A percentile compares a stretch with the other conserved stretches of the same genome.
phyloP scores from a whole-genome alignment of 805 yeast species.

The Saccharomycodes ludwigii region DNA sequence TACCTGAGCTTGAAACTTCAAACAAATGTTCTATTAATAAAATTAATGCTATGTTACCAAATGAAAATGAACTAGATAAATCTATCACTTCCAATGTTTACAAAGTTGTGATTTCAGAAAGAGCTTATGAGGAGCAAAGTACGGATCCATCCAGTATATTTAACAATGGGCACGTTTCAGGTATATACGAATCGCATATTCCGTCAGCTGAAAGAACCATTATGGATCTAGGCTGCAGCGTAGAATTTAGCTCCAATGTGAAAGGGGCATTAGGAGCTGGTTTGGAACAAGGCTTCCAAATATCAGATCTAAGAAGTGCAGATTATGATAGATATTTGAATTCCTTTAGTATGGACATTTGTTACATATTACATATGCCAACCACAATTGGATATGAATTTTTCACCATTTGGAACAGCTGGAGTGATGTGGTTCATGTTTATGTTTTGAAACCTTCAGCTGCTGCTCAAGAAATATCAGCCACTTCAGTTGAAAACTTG shows the following conservation, averaged over 20 bases:
- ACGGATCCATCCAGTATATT: conserved; percentile 49
- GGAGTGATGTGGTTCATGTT: conserved; percentile 39
- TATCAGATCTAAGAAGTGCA: conserved; percentile 37
- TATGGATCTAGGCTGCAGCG: conserved; percentile 64
- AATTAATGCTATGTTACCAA: conserved; percentile 55
- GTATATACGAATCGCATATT: conserved; percentile 68
- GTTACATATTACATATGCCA: conserved; percentile 56
- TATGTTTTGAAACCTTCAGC: conserved; percentile 58
- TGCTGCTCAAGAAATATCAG: conserved; percentile 38
- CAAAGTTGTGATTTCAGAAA: conserved; percentile 58
- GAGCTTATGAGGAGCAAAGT: conserved; percentile 41
- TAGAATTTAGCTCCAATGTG: conserved; percentile 53
- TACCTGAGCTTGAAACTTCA: conserved; percentile 28
- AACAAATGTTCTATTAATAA: conserved; percentile 44
- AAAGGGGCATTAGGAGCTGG: conserved; percentile 85
- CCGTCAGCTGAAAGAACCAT: conserved; percentile 59
- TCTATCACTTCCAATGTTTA: conserved; percentile 35
- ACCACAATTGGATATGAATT: conserved; percentile 63
- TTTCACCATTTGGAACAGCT: conserved; percentile 52
- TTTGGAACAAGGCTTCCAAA: conserved; percentile 70
- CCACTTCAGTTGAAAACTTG: conserved; percentile 28
- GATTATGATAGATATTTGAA: conserved; percentile 42
- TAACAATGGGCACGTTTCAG: conserved; percentile 46
- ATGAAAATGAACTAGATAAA: conserved; percentile 36
- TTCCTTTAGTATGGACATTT: conserved; percentile 40